phyloP scores from a whole-genome alignment of 78 protist genomes.

The Dictyostelium capitatum region DNA sequence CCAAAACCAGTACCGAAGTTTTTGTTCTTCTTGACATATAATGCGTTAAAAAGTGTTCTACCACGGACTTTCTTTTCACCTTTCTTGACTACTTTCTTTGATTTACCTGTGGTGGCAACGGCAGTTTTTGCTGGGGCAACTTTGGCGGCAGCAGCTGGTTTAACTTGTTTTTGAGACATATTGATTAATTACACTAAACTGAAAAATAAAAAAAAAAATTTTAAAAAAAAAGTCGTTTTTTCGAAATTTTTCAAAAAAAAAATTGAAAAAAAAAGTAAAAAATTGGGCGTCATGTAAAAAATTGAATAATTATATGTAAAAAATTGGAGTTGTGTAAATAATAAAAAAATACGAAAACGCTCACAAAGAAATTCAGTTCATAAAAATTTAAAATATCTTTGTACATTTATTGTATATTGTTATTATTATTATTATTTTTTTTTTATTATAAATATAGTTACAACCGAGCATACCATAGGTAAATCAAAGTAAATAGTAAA shows the following conservation, averaged over 20 bases:
- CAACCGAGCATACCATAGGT: background rate
- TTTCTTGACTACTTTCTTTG: background rate
- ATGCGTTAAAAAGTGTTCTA: conserved; percentile 48
- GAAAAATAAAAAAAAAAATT: too few species aligned
- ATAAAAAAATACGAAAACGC: background rate
- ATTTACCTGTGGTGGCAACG: background rate
- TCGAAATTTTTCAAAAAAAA: too few species aligned
- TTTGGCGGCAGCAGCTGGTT: conserved; percentile 55
- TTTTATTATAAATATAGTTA: background rate
- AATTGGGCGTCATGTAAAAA: too few species aligned
- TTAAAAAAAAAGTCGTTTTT: too few species aligned
- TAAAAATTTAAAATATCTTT: background rate
- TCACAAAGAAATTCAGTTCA: too few species aligned
- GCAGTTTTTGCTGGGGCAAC: conserved; percentile 23
- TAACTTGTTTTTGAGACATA: conserved; percentile 9
- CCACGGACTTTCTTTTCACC: conserved; percentile 8
- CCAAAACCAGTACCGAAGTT: conserved; percentile 90
- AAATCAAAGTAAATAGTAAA: background rate
- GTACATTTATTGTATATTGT: too few species aligned
- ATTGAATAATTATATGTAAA: too few species aligned
- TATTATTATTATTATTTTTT: background rate
- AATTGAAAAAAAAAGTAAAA: too few species aligned
- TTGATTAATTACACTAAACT: too few species aligned
- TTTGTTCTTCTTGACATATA: conserved; percentile 27
- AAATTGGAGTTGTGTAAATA: background rate